phyloP scores from a whole-genome alignment of 1,284 basidiomycete genomes.

The Malassezia yamatoensis region DNA sequence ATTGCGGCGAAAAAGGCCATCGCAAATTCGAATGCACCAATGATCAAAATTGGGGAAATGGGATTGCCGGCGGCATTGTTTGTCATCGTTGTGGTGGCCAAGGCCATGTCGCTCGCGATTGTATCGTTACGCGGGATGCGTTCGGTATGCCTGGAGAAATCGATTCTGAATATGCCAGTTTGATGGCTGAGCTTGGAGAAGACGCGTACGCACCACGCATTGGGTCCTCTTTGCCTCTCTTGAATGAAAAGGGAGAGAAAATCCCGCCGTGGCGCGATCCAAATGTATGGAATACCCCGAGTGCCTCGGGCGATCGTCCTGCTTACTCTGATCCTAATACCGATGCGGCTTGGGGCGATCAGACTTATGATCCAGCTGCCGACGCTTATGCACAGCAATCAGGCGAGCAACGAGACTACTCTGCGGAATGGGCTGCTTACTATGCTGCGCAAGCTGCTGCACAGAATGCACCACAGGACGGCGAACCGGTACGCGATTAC shows the following conservation, averaged over 20 bases:
- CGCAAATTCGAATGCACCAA: conserved; percentile 47
- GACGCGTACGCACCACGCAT: conserved; percentile 52
- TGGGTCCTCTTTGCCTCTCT: background rate
- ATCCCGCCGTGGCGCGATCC: conserved; percentile 47
- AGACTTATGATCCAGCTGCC: background rate
- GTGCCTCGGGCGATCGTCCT: conserved; percentile 10
- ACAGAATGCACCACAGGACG: conserved; percentile 15
- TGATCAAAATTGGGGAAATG: conserved; percentile 41
- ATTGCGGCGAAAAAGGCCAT: conserved; percentile 77
- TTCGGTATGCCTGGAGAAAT: conserved; percentile 51
- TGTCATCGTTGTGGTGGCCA: conserved; percentile 45
- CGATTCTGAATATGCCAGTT: conserved; percentile 89
- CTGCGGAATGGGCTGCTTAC: conserved; percentile 45
- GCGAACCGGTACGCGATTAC: conserved; percentile 25
- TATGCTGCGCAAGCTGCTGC: conserved; percentile 33
- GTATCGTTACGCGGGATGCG: conserved; percentile 15
- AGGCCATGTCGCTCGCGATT: conserved; percentile 46
- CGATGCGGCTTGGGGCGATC: conserved; percentile 1
- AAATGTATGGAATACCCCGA: conserved; percentile 36
- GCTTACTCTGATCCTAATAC: background rate
- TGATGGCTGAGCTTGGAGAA: conserved; percentile 98
- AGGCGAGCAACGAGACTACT: conserved; percentile 34
- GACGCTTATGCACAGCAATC: background rate
- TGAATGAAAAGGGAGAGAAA: conserved; percentile 40
- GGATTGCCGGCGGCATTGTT: conserved; percentile 25